Evolutionary conservation across 257 asterid genomes (phyloP).

Genomic region (Przewalskia tangutica): DNA sequence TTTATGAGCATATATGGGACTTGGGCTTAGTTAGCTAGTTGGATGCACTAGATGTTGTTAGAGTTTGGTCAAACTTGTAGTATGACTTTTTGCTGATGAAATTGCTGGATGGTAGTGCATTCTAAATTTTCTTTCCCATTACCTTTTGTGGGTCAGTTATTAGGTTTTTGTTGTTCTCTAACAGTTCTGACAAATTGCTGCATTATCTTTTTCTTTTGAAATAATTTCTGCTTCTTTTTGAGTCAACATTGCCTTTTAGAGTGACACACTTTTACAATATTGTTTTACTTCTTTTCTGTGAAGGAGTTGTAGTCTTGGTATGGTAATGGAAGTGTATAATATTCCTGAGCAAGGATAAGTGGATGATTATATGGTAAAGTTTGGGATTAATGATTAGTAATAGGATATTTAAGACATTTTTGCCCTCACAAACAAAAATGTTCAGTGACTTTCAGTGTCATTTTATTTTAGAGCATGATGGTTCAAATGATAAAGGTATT

Average conservation of each 20-base stretch:
- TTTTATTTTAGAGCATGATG: not conserved
- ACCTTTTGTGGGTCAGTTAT: not conserved
- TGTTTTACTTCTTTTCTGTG: not conserved
- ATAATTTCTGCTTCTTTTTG: not conserved
- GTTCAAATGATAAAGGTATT: not conserved
- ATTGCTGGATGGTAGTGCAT: not conserved
- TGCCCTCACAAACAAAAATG: not conserved
- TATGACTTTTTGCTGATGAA: not conserved
- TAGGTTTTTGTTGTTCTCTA: not conserved
- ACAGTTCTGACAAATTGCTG: not conserved
- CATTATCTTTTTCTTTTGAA: not conserved
- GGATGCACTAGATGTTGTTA: not conserved
- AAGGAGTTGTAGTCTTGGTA: not conserved
- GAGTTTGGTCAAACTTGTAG: not conserved
- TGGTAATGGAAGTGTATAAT: not conserved
- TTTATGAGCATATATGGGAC: not conserved
- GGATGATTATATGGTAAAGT: not conserved
- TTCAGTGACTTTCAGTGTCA: not conserved
- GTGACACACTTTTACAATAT: not conserved
- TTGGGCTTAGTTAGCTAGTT: not conserved
- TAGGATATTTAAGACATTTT: not conserved
- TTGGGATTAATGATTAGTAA: not conserved
- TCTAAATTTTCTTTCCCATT: not conserved
- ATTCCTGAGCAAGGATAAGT: not conserved
- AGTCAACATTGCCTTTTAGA: not conserved